Base-by-base conservation (phyloP, 2,329 filamentous ascomycete species). In the Tolypocladium cylindrosporum region DNA sequence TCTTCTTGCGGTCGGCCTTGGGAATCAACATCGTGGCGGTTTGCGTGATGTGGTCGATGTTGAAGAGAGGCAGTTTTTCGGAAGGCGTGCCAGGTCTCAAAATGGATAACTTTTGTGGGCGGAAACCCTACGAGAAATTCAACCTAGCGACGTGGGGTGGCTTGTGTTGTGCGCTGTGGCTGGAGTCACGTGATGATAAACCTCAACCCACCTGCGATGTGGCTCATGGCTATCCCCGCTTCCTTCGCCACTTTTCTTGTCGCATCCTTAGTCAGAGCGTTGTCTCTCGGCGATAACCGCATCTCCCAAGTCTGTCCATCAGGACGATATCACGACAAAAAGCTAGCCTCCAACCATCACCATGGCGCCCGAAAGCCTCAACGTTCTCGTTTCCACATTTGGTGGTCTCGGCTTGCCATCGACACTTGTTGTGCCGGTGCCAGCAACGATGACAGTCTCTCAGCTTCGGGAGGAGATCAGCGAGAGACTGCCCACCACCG, bases 1-100 rank as follows among this genome's bases (percentile, higher is more conserved):
- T 97, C 89, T 91, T 91, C 90, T 99, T 99, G 84, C 95, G 92
- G 84, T 99, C 94, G 80, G 91, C 89, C 89, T 97, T 97, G 79
- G 94, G 94, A 80, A 99, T 99, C 85, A 99, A 89, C 94, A 85
- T 85, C 89, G 92, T 83, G 77, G 75, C 78, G 77, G 76, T 78
- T 76, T 70, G 68, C 45, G 67, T 74, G 71, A 67, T 70, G 68
- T 68, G 66, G 73, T 74, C 76, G 78, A 83, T 79, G 79, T 79
- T 79, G 73, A 72, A 67, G 66, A 70, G 70, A 69, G 72, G 71
- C 69, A 71, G 72, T 66, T 74, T 69, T 69, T 69, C 65, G 66
- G 64, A 66, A 65, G 64, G 66, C 65, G 64, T 69, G 68, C 67
- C 66, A 69, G 69, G 67, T 68, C 71, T 74, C 71, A 69, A 75